phyloP scores from a whole-genome alignment of 2,329 filamentous ascomycete species.

The Hypomyces rosellus region DNA sequence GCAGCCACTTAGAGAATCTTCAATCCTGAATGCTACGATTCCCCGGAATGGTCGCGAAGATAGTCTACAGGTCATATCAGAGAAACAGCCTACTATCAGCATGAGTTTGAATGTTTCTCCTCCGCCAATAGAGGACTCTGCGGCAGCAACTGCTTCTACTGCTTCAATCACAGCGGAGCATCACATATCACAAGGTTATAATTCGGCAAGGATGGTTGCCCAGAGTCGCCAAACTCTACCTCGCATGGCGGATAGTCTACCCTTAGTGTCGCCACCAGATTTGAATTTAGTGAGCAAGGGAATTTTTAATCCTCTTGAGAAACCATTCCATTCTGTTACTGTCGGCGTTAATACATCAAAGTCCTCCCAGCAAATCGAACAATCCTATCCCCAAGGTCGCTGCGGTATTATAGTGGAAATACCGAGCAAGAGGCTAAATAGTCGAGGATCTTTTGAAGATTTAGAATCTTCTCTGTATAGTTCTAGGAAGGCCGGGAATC shows the following conservation, averaged over 20 bases:
- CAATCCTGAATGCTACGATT: background rate
- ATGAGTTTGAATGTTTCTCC: no score
- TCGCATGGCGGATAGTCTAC: background rate
- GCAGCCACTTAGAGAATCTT: background rate
- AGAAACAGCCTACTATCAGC: no score
- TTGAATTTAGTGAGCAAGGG: background rate
- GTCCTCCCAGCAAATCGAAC: background rate
- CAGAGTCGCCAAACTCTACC: background rate
- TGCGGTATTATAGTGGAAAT: background rate
- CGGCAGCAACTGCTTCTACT: background rate
- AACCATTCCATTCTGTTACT: background rate
- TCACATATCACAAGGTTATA: background rate
- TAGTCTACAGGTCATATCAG: background rate
- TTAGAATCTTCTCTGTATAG: no score
- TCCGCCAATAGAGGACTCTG: background rate
- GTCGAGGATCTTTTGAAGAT: no score
- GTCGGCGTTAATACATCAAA: background rate
- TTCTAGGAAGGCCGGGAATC: no score
- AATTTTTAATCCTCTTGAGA: background rate
- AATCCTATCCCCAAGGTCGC: background rate
- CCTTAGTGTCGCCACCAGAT: background rate
- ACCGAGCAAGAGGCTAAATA: background rate
- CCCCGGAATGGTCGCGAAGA: background rate
- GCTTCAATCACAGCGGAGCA: background rate
- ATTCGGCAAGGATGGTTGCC: no score